Conservation (phyloP, 2,329 filamentous ascomycete species). For the Monilinia polystroma region DNA sequence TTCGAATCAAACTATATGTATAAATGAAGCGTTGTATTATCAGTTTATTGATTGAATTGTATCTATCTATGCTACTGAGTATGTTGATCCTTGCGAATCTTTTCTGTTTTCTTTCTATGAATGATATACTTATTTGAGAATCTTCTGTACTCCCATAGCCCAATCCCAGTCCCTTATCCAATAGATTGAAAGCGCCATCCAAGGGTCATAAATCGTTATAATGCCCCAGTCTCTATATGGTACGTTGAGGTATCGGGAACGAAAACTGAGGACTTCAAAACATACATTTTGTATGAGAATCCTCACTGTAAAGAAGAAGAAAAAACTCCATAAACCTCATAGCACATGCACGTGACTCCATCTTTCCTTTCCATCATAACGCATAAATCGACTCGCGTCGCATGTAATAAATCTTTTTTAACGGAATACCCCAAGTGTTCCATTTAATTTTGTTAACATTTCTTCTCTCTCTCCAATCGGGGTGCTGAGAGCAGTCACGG, state of each 20-base stretch:
- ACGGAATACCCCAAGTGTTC: conserved; percentile 36
- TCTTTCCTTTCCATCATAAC: conserved; percentile 3
- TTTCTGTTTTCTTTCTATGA: conserved; percentile 18
- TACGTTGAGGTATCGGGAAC: conserved; percentile 14
- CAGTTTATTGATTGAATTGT: conserved; percentile 5
- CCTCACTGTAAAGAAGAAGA: neutral
- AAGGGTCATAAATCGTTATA: conserved; percentile 11
- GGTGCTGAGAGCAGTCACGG: conserved; percentile 81
- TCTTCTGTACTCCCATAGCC: conserved; percentile 9
- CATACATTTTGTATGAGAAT: neutral
- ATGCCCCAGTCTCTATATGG: neutral
- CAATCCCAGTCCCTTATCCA: neutral
- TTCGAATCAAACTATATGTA: neutral
- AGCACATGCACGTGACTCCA: conserved; percentile 4
- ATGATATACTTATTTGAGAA: conserved; percentile 23
- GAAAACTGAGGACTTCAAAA: neutral
- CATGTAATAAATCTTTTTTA: conserved; percentile 17
- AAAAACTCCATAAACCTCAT: conserved; percentile 7
- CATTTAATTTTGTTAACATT: conserved; percentile 69
- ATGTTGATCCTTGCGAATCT: conserved; percentile 20
- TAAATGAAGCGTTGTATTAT: conserved; percentile 7
- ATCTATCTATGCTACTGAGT: conserved; percentile 9
- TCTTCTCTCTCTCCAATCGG: conserved; percentile 82
- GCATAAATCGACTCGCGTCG: conserved; percentile 19
- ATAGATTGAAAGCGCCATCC: conserved; percentile 14